Conservation (phyloP, 495 filamentous ascomycete genomes). For the Penicillium macrosclerotiorum region DNA sequence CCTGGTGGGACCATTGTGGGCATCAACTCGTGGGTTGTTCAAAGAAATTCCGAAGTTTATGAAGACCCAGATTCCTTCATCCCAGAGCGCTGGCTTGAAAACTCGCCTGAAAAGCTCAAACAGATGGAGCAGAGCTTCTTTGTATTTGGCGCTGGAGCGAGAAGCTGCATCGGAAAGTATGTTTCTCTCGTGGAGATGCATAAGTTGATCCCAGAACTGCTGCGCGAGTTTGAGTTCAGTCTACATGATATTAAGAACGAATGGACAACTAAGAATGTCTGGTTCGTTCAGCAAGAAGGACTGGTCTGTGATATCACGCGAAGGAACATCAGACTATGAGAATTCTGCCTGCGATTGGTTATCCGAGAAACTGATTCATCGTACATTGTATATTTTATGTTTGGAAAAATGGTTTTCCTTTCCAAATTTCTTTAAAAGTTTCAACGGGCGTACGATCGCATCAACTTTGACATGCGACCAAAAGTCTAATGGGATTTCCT, state of each 20-base stretch:
- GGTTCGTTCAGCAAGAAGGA: slow-evolving; percentile 37
- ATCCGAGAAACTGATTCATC: no score
- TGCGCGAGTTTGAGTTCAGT: slow-evolving; percentile 64
- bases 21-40: slow-evolving; percentile 37
- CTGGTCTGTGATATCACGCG: slow-evolving; percentile 19
- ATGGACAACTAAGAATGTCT: slow-evolving; percentile 28
- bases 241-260: slow-evolving; percentile 17
- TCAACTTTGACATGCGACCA: no score
- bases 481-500: no score
- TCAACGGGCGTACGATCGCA: no score
- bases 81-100: slow-evolving; percentile 29
- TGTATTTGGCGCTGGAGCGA: slow-evolving; percentile 58
- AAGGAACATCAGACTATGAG: no score
- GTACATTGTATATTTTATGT: no score
- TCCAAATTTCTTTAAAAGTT: no score
- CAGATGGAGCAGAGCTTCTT: slow-evolving; percentile 32
- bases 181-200: slow-evolving; percentile 77
- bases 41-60: slow-evolving; percentile 19
- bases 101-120: slow-evolving; percentile 16
- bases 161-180: slow-evolving; percentile 71
- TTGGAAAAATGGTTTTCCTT: no score
- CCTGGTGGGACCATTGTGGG: slow-evolving; percentile 60
- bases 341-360: no score
- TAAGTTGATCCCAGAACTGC: slow-evolving; percentile 71
- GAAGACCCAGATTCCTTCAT: slow-evolving; percentile 24